Evolutionary conservation across 164 flowering plant genomes (phyloP).

Genomic region (Santalum album): DNA sequence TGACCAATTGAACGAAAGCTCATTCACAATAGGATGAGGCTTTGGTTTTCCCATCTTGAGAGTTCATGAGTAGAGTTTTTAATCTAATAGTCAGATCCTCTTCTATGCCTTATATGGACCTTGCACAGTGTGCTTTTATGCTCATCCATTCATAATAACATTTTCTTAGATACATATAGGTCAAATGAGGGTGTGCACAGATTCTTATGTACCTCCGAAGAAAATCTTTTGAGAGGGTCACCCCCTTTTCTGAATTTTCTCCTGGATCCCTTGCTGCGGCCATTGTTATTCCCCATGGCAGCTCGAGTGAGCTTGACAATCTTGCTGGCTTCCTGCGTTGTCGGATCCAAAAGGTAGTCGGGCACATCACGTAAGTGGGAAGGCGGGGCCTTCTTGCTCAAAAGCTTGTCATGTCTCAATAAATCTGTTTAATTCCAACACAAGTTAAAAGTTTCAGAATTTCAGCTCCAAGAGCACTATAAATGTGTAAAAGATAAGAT

Average conservation of each 20-base stretch:
- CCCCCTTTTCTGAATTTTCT: slow-evolving; percentile 40
- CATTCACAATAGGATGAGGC: too few species aligned
- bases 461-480: too few species aligned
- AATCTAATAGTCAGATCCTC: too few species aligned
- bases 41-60: too few species aligned
- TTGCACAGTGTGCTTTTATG: too few species aligned
- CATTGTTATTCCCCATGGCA: slow-evolving; percentile 68
- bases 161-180: too few species aligned
- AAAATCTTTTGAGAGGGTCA: slow-evolving; percentile 78
- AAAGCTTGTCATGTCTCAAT: slow-evolving; percentile 81
- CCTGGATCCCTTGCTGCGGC: slow-evolving; percentile 29
- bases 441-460: slow-evolving; percentile 6
- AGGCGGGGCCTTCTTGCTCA: slow-evolving; percentile 77
- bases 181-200: background rate
- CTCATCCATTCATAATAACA: too few species aligned
- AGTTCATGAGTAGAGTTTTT: too few species aligned
- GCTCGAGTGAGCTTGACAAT: slow-evolving; percentile 82
- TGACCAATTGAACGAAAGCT: too few species aligned
- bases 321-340: slow-evolving; percentile 80
- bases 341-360: slow-evolving; percentile 74
- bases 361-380: slow-evolving; percentile 71
- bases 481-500: background rate
- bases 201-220: slow-evolving; percentile 47
- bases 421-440: slow-evolving; percentile 53
- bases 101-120: too few species aligned